phyloP scores from a whole-genome alignment of 2,329 filamentous ascomycete genomes.

The Colletotrichum paranaense region DNA sequence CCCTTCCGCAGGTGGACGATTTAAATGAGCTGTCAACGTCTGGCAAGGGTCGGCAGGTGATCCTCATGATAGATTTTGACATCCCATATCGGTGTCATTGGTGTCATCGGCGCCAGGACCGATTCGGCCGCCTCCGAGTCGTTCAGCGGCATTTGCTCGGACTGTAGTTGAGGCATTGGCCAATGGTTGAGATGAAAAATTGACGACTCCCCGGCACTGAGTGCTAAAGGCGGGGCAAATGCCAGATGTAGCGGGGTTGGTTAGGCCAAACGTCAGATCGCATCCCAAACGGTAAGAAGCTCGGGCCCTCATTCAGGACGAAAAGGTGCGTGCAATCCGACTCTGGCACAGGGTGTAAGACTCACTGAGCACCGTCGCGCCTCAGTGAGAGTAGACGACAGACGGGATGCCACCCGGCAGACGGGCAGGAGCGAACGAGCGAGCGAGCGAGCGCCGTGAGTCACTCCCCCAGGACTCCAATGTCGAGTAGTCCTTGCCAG shows the following conservation, averaged over 20 bases:
- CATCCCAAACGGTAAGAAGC: slow-evolving; percentile 21
- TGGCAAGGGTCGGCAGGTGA: slow-evolving; percentile 15
- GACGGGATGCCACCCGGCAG: too few species aligned
- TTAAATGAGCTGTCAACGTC: slow-evolving; percentile 17
- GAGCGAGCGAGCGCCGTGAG: not conserved
- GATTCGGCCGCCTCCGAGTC: slow-evolving; percentile 6
- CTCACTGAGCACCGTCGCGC: too few species aligned
- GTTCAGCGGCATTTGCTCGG: slow-evolving; percentile 21
- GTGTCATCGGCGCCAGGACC: slow-evolving; percentile 21
- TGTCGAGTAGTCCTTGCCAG: not conserved
- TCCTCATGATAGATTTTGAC: slow-evolving; percentile 21
- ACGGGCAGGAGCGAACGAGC: slow-evolving; percentile 1
- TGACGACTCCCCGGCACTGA: slow-evolving; percentile 10
- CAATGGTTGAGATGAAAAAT: slow-evolving; percentile 16
- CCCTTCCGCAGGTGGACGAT: not conserved
- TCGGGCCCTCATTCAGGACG: slow-evolving; percentile 17
- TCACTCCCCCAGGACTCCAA: not conserved
- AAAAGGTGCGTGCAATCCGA: slow-evolving; percentile 15
- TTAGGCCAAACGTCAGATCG: slow-evolving; percentile 31
- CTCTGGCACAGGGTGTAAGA: not conserved
- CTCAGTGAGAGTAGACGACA: too few species aligned
- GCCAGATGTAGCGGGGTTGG: slow-evolving; percentile 25
- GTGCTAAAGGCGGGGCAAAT: slow-evolving; percentile 26
- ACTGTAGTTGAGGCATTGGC: slow-evolving; percentile 25
- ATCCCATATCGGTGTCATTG: slow-evolving; percentile 21